phyloP scores from a whole-genome alignment of 352 stramenopile genomes.

The Pythium phragmiticola region DNA sequence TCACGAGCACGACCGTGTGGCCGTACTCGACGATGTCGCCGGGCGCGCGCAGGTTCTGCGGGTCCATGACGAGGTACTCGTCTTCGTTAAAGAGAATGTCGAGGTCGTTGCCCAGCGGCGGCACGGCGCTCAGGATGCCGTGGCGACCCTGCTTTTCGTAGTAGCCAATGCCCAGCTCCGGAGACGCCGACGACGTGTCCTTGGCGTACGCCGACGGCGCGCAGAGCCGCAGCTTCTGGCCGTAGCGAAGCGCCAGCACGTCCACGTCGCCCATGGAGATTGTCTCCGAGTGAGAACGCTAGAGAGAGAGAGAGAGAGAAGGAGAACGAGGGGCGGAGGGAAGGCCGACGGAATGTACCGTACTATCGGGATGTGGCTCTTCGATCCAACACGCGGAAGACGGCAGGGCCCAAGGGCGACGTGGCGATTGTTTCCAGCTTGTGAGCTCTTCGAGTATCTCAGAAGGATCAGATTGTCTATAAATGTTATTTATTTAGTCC shows the following conservation, averaged over 20 bases:
- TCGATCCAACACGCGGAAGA: constrained; percentile 4
- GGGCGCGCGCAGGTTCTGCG: constrained; percentile 36
- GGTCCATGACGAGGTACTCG: constrained; percentile 77
- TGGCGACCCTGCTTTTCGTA: constrained; percentile 88
- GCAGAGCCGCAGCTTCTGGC: constrained; percentile 64
- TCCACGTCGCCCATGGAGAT: constrained; percentile 24
- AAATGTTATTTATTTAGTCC: background rate
- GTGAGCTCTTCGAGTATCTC: background rate
- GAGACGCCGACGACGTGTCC: background rate
- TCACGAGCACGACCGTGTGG: constrained; percentile 76
- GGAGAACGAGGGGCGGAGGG: constrained; percentile 1
- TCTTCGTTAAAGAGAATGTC: constrained; percentile 82
- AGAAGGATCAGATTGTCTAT: constrained; percentile 7
- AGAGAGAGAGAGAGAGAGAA: background rate
- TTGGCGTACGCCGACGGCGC: constrained; percentile 56
- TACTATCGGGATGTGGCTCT: background rate
- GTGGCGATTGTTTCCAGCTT: background rate
- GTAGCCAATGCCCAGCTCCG: constrained; percentile 62
- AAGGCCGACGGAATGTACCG: background rate
- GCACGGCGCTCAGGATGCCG: constrained; percentile 79
- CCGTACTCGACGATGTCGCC: constrained; percentile 70
- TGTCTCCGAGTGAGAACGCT: background rate
- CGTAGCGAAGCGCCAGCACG: constrained; percentile 53
- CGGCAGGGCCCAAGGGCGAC: background rate
- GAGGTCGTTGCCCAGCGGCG: constrained; percentile 66